Percentiles rank a stretch among this genome's conserved stretches.
These are phyloP conservation scores for Fusarium kyushuense DNA, from an alignment of 2,329 filamentous ascomycete genomes.

Conservation along the genomic window DNA sequence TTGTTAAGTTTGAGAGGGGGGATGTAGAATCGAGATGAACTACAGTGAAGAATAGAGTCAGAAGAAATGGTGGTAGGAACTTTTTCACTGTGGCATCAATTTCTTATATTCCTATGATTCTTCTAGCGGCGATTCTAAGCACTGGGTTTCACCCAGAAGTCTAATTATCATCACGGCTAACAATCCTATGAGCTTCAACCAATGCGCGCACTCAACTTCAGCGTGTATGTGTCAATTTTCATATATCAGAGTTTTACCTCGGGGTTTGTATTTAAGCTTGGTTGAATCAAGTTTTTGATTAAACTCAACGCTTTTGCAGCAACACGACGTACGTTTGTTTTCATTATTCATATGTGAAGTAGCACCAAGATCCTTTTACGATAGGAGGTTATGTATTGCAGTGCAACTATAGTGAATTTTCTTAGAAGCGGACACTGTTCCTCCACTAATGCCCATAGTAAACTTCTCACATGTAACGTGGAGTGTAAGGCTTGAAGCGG, in stretches of 20 bases:
- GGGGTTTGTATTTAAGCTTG: background rate
- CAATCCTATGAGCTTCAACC: background rate
- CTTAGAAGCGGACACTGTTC: background rate
- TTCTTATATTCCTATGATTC: background rate
- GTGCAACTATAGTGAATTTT: background rate
- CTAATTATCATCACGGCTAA: background rate
- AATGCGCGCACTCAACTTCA: background rate
- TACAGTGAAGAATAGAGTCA: background rate
- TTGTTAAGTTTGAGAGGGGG: background rate
- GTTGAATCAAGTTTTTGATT: constrained; percentile 3
- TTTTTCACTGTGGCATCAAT: background rate
- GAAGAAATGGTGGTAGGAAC: background rate
- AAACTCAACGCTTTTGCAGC: constrained; percentile 3
- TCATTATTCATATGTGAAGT: constrained; percentile 20
- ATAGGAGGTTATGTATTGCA: background rate
- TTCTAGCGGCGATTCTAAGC: background rate
- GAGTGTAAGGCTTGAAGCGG: no score
- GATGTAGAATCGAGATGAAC: background rate
- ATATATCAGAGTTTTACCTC: background rate
- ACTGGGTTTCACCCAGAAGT: background rate
- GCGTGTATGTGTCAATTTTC: background rate
- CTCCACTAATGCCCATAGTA: background rate
- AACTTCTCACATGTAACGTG: background rate
- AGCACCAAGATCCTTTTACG: background rate
- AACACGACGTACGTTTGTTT: constrained; percentile 23